Percentiles rank a stretch among this genome's conserved stretches.
Conservation (phyloP, 78 protist genomes). For the Dictyostelium capitatum region DNA sequence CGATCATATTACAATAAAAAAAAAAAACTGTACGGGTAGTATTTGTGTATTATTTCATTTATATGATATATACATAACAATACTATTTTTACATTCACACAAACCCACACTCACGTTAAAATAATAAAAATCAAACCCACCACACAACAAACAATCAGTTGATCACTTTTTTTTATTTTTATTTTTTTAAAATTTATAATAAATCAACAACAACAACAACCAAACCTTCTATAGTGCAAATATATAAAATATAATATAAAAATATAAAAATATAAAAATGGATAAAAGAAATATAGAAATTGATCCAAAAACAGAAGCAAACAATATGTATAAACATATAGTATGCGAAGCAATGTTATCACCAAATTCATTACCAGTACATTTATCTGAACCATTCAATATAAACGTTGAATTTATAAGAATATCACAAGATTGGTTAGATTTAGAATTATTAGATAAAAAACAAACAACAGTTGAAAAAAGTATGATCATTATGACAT, state of each 20-base stretch:
- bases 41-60: too few species aligned
- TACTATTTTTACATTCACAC: too few species aligned
- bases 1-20: too few species aligned
- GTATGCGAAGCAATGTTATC: slow-evolving; percentile 12
- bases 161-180: too few species aligned
- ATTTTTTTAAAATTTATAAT: too few species aligned
- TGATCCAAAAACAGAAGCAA: slow-evolving; percentile 50
- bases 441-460: slow-evolving; percentile 60
- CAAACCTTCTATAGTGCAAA: neutral
- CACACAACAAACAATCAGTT: too few species aligned
- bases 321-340: slow-evolving; percentile 48
- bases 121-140: too few species aligned
- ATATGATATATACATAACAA: too few species aligned
- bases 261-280: neutral
- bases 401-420: slow-evolving; percentile 54
- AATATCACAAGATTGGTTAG: slow-evolving; percentile 35
- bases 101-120: too few species aligned
- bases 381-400: slow-evolving; percentile 76
- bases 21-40: too few species aligned
- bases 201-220: neutral
- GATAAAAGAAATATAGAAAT: neutral
- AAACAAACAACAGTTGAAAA: slow-evolving; percentile 24
- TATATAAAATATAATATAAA: neutral
- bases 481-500: slow-evolving; percentile 29
- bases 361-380: slow-evolving; percentile 49